Conservation (phyloP, 192 early-diverging fungal species). For the Umbelopsis vinacea region DNA sequence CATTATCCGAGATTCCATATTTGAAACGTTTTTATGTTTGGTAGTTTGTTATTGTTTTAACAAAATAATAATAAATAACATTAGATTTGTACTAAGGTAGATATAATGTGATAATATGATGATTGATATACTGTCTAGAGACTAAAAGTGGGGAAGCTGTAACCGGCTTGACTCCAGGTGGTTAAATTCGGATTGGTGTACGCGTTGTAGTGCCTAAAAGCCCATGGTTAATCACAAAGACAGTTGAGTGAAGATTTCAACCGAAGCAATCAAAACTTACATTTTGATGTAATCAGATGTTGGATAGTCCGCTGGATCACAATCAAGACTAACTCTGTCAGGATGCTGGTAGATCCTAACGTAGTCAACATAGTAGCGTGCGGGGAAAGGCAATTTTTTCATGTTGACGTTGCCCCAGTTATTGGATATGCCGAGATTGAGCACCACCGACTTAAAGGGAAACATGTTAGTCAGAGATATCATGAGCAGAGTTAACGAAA, state of each 20-base stretch:
- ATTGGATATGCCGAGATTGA: constrained; percentile 14
- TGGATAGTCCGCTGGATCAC: constrained; percentile 18
- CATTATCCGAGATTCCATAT: background rate
- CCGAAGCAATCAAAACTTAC: background rate
- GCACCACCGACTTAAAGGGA: background rate
- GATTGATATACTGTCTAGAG: background rate
- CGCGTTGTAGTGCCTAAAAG: constrained; percentile 20
- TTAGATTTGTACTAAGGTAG: background rate
- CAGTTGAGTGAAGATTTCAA: background rate
- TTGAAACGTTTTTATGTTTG: background rate
- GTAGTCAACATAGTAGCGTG: constrained; percentile 3
- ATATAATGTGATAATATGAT: background rate
- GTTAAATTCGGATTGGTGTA: constrained; percentile 21
- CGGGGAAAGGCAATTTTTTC: background rate
- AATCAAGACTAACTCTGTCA: constrained; percentile 4
- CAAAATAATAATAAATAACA: background rate
- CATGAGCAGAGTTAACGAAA: too few relatives aligned
- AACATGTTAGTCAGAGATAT: background rate
- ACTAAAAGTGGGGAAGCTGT: constrained; percentile 11
- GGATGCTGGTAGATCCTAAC: constrained; percentile 21
- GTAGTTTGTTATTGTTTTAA: too few relatives aligned
- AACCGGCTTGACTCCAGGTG: constrained; percentile 12
- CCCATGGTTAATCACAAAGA: background rate
- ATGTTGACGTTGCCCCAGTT: background rate
- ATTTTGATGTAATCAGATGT: constrained; percentile 7